phyloP scores from a whole-genome alignment of 441 rosid genomes.

The Erysimum pusillum region DNA sequence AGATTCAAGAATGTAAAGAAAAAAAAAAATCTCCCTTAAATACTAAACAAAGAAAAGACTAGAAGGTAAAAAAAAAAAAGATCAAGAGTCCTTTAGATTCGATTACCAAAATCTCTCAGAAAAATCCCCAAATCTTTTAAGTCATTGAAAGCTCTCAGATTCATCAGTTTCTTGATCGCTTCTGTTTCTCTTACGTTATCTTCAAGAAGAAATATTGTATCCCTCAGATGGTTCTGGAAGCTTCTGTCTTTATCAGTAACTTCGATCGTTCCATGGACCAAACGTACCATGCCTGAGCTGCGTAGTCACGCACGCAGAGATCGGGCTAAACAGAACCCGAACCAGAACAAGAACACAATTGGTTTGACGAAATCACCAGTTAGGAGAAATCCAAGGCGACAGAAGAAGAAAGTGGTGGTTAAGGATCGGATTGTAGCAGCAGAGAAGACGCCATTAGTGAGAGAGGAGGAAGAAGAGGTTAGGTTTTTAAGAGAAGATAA shows the following conservation, averaged over 20 bases:
- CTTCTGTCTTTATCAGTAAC: constrained; percentile 32
- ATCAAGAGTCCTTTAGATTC: constrained; percentile 29
- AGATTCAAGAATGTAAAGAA: background rate
- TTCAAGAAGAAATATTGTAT: background rate
- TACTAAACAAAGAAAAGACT: background rate
- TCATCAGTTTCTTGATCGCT: constrained; percentile 22
- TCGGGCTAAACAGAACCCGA: constrained; percentile 45
- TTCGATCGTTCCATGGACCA: constrained; percentile 39
- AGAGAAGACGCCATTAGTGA: constrained; percentile 42
- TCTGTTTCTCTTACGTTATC: background rate
- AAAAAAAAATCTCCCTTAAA: background rate
- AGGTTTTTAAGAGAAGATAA: constrained; percentile 48
- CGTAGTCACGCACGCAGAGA: constrained; percentile 56
- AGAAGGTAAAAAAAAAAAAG: constrained; percentile 24
- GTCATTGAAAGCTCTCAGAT: constrained; percentile 22
- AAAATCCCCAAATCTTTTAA: constrained; percentile 2
- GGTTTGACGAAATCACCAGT: constrained; percentile 24
- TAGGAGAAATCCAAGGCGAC: constrained; percentile 45
- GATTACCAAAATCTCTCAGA: background rate
- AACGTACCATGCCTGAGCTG: constrained; percentile 64
- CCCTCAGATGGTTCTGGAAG: constrained; percentile 52
- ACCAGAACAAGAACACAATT: constrained; percentile 42
- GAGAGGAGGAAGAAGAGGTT: constrained; percentile 29
- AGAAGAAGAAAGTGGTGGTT: constrained; percentile 41
- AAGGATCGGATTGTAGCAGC: no score